Evolutionary conservation across 2,329 filamentous ascomycete genomes (phyloP).

Genomic region (Hypoxylon rubiginosum): DNA sequence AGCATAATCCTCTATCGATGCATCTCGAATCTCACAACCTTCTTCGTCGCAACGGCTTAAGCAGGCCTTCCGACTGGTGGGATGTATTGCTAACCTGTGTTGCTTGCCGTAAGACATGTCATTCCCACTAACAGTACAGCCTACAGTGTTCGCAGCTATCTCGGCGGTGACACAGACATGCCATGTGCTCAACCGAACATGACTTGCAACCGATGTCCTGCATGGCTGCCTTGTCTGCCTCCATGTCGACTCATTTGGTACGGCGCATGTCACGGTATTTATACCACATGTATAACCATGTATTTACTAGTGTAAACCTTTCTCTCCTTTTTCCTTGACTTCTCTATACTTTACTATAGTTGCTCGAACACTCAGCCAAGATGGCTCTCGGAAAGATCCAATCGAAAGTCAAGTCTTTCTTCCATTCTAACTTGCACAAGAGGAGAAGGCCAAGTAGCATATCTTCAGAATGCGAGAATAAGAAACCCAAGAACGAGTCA

Average conservation of each 20-base stretch:
- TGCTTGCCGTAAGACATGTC: constrained; percentile 32
- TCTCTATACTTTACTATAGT: background rate
- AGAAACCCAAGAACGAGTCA: constrained; percentile 14
- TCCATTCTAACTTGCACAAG: constrained; percentile 42
- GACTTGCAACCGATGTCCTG: background rate
- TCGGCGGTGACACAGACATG: constrained; percentile 23
- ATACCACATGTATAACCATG: constrained; percentile 9
- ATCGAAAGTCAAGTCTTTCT: constrained; percentile 45
- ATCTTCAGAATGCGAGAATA: constrained; percentile 19
- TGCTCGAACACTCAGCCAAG: constrained; percentile 8
- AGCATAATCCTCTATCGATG: constrained; percentile 9
- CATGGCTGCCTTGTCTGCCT: background rate
- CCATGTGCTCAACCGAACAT: constrained; percentile 32
- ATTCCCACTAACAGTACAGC: constrained; percentile 16
- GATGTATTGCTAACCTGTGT: constrained; percentile 17
- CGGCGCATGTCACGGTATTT: constrained; percentile 19
- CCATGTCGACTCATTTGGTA: constrained; percentile 2
- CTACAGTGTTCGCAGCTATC: background rate
- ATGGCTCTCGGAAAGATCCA: constrained; percentile 44
- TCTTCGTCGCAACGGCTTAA: constrained; percentile 24
- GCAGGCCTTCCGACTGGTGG: constrained; percentile 23
- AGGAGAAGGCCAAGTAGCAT: constrained; percentile 37
- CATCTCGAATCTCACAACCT: constrained; percentile 17
- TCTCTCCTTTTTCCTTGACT: background rate
- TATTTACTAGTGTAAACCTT: constrained; percentile 5